These are phyloP conservation scores for Auriscalpium vulgare DNA, from an alignment of 768 basidiomycete genomes.

Conservation along the genomic window DNA sequence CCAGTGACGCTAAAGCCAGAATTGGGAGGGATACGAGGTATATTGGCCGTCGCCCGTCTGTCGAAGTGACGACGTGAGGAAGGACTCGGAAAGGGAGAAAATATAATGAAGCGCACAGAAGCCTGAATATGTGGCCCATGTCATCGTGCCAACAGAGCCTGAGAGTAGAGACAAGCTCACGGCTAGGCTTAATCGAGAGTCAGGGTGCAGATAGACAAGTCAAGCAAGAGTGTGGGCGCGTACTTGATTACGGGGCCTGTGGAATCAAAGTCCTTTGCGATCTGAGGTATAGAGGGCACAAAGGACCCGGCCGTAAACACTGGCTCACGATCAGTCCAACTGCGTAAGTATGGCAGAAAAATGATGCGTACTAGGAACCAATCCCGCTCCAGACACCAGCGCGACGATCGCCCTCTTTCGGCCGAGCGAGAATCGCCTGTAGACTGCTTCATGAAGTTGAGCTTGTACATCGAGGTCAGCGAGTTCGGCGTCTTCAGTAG, in stretches of 20 bases:
- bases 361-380: conserved; percentile 48
- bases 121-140: conserved; percentile 5
- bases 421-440: conserved; percentile 45
- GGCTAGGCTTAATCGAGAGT: neutral
- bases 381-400: conserved; percentile 51
- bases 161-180: conserved; percentile 6
- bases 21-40: conserved; percentile 56
- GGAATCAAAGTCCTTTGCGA: conserved; percentile 55
- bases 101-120: neutral
- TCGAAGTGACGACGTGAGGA: too few species aligned
- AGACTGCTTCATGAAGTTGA: conserved; percentile 24
- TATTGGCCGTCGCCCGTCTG: conserved; percentile 60
- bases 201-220: neutral
- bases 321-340: conserved; percentile 20
- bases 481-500: too few species aligned
- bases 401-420: conserved; percentile 47
- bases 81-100: neutral
- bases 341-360: neutral
- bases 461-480: too few species aligned
- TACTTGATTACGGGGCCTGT: conserved; percentile 53
- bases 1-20: conserved; percentile 49
- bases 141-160: conserved; percentile 2
- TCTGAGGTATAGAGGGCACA: conserved; percentile 66
- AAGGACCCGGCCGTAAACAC: conserved; percentile 66
- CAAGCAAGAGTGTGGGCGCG: neutral